phyloP scores from a whole-genome alignment of 345 rosid genomes.

The Murraya koenigii region DNA sequence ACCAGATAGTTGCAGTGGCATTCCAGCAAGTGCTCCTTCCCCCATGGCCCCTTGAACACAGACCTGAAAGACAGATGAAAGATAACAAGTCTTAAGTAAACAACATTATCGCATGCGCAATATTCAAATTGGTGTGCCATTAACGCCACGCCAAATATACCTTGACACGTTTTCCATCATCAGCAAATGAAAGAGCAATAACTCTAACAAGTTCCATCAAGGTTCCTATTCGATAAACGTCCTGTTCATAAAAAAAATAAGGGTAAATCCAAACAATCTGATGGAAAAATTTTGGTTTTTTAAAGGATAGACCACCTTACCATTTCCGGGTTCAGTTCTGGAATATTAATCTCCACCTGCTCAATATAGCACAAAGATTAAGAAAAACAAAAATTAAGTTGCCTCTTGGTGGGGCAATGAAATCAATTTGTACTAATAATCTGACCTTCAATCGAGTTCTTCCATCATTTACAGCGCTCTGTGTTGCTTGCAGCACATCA shows the following conservation, averaged over 20 bases:
- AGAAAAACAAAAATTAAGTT: not conserved
- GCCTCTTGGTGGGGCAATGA: not conserved
- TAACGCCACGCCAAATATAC: conserved; percentile 26
- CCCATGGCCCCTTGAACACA: conserved; percentile 99
- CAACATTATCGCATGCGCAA: not conserved
- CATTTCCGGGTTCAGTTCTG: conserved; percentile 97
- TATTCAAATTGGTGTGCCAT: not conserved
- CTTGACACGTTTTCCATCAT: conserved; percentile 95
- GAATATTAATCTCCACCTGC: conserved; percentile 92
- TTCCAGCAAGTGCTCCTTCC: conserved; percentile 92
- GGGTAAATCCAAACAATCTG: conserved; percentile 12
- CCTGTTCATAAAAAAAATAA: conserved; percentile 49
- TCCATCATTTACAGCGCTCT: conserved; percentile 71
- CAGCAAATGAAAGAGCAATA: conserved; percentile 87
- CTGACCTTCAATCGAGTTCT: conserved; percentile 72
- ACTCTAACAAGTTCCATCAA: conserved; percentile 86
- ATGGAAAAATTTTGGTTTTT: not conserved
- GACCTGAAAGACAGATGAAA: conserved; percentile 61
- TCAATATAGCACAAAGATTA: conserved; percentile 17
- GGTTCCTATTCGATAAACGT: conserved; percentile 96
- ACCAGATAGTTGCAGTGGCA: conserved; percentile 96
- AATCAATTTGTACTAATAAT: not conserved
- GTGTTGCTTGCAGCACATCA: conserved; percentile 78
- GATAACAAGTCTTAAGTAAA: conserved; percentile 7
- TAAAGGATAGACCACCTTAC: conserved; percentile 27